Evolutionary conservation across 164 flowering plant species (phyloP).

Genomic region (Protea cynaroides): DNA sequence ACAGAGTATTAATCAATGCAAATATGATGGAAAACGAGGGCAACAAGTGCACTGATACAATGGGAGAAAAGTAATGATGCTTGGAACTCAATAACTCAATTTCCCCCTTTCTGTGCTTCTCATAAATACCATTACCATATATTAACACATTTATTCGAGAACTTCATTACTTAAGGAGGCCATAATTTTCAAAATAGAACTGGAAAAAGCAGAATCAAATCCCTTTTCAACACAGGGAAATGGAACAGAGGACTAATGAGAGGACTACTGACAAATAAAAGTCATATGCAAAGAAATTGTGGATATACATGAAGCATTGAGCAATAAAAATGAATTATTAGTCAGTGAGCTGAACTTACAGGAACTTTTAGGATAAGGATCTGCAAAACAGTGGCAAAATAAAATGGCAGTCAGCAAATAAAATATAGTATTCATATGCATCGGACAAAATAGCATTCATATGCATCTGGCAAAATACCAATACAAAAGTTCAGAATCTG

Average conservation of each 20-base stretch:
- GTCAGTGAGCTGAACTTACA: slow-evolving; percentile 36
- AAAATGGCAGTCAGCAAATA: background rate
- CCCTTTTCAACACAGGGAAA: background rate
- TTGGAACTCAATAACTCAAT: too few species aligned
- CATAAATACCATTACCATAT: too few species aligned
- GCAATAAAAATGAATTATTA: background rate
- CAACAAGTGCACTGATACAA: background rate
- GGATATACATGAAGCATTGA: background rate
- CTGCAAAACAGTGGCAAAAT: slow-evolving; percentile 39
- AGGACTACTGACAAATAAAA: too few species aligned
- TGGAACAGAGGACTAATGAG: background rate
- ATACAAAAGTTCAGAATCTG: background rate
- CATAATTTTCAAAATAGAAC: too few species aligned
- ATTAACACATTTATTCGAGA: too few species aligned
- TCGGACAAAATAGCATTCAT: background rate
- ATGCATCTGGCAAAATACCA: background rate
- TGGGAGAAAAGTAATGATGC: too few species aligned
- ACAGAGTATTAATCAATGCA: background rate
- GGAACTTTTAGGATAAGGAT: slow-evolving; percentile 52
- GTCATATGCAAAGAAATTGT: background rate
- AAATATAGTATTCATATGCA: background rate
- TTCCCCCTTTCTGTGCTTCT: background rate
- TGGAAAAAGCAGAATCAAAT: background rate
- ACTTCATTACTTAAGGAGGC: too few species aligned
- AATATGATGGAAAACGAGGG: background rate